phyloP scores from a whole-genome alignment of 176 grass and related monocot species.

The Oryza glaberrima region DNA sequence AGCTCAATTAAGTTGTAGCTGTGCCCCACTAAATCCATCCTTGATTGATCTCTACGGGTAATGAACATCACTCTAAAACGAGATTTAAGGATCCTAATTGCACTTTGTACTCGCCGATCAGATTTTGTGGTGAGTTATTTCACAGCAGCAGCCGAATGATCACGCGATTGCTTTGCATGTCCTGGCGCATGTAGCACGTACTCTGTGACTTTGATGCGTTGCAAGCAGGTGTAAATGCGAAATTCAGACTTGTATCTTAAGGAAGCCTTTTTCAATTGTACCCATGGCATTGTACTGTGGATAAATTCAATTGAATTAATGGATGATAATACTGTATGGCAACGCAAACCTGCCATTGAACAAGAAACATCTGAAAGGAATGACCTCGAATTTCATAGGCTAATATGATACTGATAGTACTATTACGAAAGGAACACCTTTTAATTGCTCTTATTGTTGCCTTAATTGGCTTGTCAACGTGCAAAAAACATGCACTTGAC shows the following conservation, averaged over 20 bases:
- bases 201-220: background rate
- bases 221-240: slow-evolving; percentile 6
- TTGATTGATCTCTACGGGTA: background rate
- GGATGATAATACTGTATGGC: background rate
- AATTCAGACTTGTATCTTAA: slow-evolving; percentile 29
- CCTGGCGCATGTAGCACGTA: background rate
- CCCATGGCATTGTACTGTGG: background rate
- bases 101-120: slow-evolving; percentile 13
- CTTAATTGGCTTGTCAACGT: background rate
- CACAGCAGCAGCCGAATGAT: background rate
- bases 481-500: slow-evolving; percentile 10
- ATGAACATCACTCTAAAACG: background rate
- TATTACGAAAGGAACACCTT: background rate
- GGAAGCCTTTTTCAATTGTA: background rate
- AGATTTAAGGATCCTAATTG: background rate
- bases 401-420: background rate
- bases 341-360: background rate
- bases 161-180: slow-evolving; percentile 1
- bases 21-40: background rate
- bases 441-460: background rate
- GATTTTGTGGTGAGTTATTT: background rate
- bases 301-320: slow-evolving; percentile 17
- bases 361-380: background rate
- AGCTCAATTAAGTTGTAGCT: background rate
- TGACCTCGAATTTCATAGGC: background rate